Base-by-base conservation (phyloP, 768 basidiomycete genomes). In the Macrolepiota albuminosa region DNA sequence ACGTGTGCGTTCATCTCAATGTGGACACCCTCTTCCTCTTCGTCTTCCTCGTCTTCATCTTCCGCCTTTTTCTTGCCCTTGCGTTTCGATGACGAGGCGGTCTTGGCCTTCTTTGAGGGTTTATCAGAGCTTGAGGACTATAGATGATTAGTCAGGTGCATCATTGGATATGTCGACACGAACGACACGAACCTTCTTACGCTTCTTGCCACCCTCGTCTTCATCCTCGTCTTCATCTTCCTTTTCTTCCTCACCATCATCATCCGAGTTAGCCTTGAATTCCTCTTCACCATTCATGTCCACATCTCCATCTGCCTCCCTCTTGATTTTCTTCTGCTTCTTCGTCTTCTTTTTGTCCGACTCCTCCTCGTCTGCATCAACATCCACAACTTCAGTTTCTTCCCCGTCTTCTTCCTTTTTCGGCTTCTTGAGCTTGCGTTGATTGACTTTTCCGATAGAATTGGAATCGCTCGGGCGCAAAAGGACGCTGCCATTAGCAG, bases 1-100 rank as follows among this genome's bases (percentile, higher is more conserved):
- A 99, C 96, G 63, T 91, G 86, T 70, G 90, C 87, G 69, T 93
- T 92, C 83, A 97, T 89, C 73, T 91, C 85, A 69, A 97, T 89
- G 62, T 76, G 72, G 51, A 96, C 88, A 49, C 80, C 84, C 13
- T 76, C 75, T 0, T 70, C 70, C 14, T 78, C 77, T 4, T 84
- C 82, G 2, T 82, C 80, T 21, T 85, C 85, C 8, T 81, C 81
- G 0, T 72, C 72, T 29, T 74, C 84, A 55, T 75, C 59, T 31
- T 58, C 58, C 21, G 57, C 76, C 61, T 83, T 84, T 68, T 87
- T 88, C 66, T 85, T 86, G 70, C 83, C 83, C 56, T 83, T 77
- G 31, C 79, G 71, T 61, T 81, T 79, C 40, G 68, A 65, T 50
- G 62, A 59, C 31, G 59, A 61, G 3, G 71, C 58, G 7, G 75